A percentile compares a stretch with the other conserved stretches of the same genome.
phyloP scores from a whole-genome alignment of 2,329 filamentous ascomycete species.

The Pseudopyricularia cyperi region DNA sequence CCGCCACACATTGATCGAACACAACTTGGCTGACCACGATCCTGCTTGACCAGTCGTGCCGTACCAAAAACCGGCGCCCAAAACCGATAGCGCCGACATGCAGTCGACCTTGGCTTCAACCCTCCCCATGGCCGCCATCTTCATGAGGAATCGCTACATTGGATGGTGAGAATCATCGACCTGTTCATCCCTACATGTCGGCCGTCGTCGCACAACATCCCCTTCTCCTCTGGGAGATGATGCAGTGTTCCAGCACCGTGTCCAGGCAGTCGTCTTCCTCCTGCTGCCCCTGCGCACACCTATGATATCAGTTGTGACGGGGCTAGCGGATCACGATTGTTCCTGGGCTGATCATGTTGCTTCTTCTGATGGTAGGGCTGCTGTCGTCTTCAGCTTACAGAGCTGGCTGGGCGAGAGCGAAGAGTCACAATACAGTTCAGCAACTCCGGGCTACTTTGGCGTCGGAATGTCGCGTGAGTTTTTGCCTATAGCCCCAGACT shows the following conservation, averaged over 20 bases:
- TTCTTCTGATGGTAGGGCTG: conserved; percentile 50
- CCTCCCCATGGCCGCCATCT: conserved; percentile 91
- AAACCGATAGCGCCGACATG: conserved; percentile 55
- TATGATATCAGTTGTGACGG: no score
- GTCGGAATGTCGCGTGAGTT: conserved; percentile 22
- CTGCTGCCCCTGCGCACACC: not conserved
- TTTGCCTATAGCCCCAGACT: not conserved
- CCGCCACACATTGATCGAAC: not conserved
- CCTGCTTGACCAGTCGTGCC: conserved; percentile 56
- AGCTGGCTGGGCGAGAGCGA: conserved; percentile 66
- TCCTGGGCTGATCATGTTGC: no score
- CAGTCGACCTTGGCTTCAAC: conserved; percentile 61
- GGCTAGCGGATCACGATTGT: not conserved
- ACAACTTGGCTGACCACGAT: conserved; percentile 3
- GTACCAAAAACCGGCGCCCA: conserved; percentile 63
- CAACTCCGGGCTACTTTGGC: conserved; percentile 43
- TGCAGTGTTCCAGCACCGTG: not conserved
- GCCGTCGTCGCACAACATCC: not conserved
- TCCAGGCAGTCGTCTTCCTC: not conserved
- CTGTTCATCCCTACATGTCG: not conserved
- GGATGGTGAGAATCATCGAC: conserved; percentile 33
- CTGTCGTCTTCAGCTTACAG: conserved; percentile 62
- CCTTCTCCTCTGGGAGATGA: not conserved
- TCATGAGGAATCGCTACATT: conserved; percentile 75
- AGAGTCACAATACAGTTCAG: conserved; percentile 47